phyloP scores from a whole-genome alignment of 768 basidiomycete species.

The Neoboletus subvelutipes region DNA sequence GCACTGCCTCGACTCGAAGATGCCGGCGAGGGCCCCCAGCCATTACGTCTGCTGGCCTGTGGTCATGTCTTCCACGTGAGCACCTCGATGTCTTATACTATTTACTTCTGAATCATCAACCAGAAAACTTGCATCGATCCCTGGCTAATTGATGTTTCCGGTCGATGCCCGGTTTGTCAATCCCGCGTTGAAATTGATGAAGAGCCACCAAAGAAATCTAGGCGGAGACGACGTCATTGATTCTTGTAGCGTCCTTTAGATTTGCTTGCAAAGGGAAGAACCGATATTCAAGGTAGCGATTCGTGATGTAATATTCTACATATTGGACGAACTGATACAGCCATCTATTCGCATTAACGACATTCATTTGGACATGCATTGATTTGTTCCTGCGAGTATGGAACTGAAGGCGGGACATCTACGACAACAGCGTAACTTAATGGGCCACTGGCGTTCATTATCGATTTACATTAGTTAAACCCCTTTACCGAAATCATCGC shows the following conservation, averaged over 20 bases:
- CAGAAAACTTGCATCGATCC: constrained; percentile 89
- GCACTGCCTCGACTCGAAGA: constrained; percentile 56
- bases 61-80: constrained; percentile 91
- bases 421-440: background rate
- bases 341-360: constrained; percentile 24
- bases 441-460: background rate
- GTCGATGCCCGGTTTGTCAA: constrained; percentile 87
- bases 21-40: constrained; percentile 75
- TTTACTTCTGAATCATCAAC: constrained; percentile 3
- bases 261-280: constrained; percentile 16
- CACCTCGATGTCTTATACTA: constrained; percentile 7
- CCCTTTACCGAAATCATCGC: constrained; percentile 4
- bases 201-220: constrained; percentile 34
- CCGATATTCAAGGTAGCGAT: constrained; percentile 29
- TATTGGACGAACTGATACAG: constrained; percentile 29
- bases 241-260: constrained; percentile 3
- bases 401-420: background rate
- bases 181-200: constrained; percentile 58
- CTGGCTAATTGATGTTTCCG: constrained; percentile 83
- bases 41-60: constrained; percentile 71
- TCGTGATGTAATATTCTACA: constrained; percentile 33
- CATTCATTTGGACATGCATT: constrained; percentile 22
- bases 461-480: background rate
- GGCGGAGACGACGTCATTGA: constrained; percentile 25
- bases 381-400: background rate